Conservation (phyloP, 2,329 filamentous ascomycete genomes). For the Aspergillus sp. region DNA sequence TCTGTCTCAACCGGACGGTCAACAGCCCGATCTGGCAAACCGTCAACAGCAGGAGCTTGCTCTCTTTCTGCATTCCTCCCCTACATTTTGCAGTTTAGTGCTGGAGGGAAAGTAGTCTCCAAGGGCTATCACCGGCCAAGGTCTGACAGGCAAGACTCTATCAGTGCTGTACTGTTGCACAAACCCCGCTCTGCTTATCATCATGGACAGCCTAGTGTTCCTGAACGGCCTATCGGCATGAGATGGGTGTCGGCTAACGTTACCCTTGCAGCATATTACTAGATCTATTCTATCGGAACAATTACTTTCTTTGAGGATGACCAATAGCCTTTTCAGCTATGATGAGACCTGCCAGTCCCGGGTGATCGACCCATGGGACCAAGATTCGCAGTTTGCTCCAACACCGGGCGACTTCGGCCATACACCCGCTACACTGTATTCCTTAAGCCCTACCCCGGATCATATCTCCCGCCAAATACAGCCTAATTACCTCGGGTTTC, state of each 20-base stretch:
- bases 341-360: slow-evolving; percentile 5
- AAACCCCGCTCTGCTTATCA: slow-evolving; percentile 2
- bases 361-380: slow-evolving; percentile 5
- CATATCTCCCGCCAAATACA: slow-evolving; percentile 4
- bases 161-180: slow-evolving; percentile 1
- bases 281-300: not conserved
- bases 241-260: slow-evolving; percentile 1
- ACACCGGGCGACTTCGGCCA: slow-evolving; percentile 7
- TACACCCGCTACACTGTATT: slow-evolving; percentile 4
- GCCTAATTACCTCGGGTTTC: slow-evolving; percentile 7
- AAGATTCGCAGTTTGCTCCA: slow-evolving; percentile 6
- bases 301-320: slow-evolving; percentile 6
- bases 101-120: no score
- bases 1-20: no score
- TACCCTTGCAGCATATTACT: not conserved
- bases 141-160: not conserved
- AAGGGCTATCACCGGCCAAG: no score
- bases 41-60: no score
- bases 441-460: slow-evolving; percentile 8
- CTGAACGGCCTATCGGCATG: slow-evolving; percentile 3
- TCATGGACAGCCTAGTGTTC: slow-evolving; percentile 1
- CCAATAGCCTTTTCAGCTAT: slow-evolving; percentile 7
- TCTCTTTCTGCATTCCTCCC: no score
- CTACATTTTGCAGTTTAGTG: no score
- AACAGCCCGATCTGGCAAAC: no score